Base-by-base conservation (phyloP, 345 rosid species). In the Erucastrum elatum region DNA sequence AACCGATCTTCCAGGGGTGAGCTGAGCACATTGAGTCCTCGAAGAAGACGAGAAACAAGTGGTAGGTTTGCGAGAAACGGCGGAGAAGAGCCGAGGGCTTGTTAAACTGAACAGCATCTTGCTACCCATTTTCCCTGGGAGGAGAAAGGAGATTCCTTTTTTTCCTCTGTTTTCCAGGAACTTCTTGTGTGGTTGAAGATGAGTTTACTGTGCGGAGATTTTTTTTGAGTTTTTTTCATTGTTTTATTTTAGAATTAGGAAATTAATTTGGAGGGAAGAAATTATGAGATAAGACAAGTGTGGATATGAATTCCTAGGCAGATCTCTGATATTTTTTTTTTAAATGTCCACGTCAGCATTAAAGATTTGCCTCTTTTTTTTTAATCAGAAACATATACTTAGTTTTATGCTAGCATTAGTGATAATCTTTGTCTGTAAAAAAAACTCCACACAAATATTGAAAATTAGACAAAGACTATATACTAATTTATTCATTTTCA, bases 291-390 rank as follows among this genome's bases (percentile, higher is more conserved):
- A 81, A 81, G 77, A 77, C 34, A 68, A 60, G 75, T 62, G 97
- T 89, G 98, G 95, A 88, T 87, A 88, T 89, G 84, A 90, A 80
- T 71, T 80, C 77, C 85, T 66, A 4, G 13, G 65, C 55, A 27
- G 76, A 74, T 80, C 76, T 77, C 77, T 62, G 29, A 63, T 67
- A 41, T 56, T 33, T 66, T 51, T 64, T 35, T 71, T 74, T 44
- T n/a, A 9, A 82, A 59, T 84, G 67, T 63, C 88, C 90, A 80
- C 16, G 84, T 85, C 95, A 85, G 79, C 76, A 71, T 35, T 49
- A 49, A n/a, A 11, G 64, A 2, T 27, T 46, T 2, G 13, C 55
- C 55, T 4, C 13, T 46, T 46, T 46, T 46, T 46, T 21, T 21
- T 1, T 21, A 21, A 51, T 51, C 21, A 51, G 56, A n/a, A 51